Conservation (phyloP, 192 early-diverging fungal species). For the Paraglomus brasilianum region DNA sequence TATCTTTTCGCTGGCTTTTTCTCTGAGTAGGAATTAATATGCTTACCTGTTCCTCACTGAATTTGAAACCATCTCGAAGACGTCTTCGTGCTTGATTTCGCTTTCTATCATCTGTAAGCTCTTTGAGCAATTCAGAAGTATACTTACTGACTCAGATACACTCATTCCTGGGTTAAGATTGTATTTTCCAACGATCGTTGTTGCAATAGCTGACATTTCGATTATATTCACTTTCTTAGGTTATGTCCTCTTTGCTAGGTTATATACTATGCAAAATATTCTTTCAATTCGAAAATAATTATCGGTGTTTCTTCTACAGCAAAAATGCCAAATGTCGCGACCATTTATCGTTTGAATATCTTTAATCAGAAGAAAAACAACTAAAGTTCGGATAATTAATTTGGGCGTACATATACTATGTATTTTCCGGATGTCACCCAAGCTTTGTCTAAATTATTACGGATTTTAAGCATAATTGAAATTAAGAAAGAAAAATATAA, state of each 20-base stretch:
- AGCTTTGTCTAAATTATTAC: too few relatives aligned
- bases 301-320: too few relatives aligned
- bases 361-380: too few relatives aligned
- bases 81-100: slow-evolving; percentile 10
- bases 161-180: neutral
- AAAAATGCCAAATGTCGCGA: too few relatives aligned
- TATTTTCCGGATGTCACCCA: too few relatives aligned
- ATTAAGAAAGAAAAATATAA: too few relatives aligned
- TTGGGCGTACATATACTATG: too few relatives aligned
- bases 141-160: slow-evolving; percentile 3
- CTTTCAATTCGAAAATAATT: too few relatives aligned
- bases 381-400: too few relatives aligned
- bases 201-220: slow-evolving; percentile 24
- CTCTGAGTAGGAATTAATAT: slow-evolving; percentile 19
- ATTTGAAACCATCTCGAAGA: slow-evolving; percentile 6
- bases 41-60: slow-evolving; percentile 21
- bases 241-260: slow-evolving; percentile 11
- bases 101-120: slow-evolving; percentile 18
- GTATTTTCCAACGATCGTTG: slow-evolving; percentile 24
- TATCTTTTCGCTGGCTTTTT: neutral
- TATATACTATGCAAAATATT: too few relatives aligned
- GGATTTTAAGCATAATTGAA: too few relatives aligned
- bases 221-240: slow-evolving; percentile 16
- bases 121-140: slow-evolving; percentile 4
- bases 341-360: too few relatives aligned